These are phyloP conservation scores for Aspergillus japonicus DNA, from an alignment of 2,329 filamentous ascomycete species.

Conservation along the genomic window DNA sequence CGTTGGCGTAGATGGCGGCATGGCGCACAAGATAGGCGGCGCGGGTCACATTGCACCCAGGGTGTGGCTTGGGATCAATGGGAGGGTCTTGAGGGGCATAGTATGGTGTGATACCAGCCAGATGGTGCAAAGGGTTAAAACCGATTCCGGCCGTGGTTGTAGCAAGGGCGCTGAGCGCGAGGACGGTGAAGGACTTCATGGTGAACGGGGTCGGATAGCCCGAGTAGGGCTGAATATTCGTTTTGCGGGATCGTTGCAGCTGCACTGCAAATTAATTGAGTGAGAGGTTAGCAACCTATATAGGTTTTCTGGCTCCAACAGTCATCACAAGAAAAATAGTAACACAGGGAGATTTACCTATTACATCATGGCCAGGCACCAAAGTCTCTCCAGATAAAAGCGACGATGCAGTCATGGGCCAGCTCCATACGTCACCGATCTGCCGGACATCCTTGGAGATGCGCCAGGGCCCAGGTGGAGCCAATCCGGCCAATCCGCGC, in stretches of 20 bases:
- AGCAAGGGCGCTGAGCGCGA: background rate
- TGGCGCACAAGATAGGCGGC: slow-evolving; percentile 60
- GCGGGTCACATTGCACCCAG: slow-evolving; percentile 52
- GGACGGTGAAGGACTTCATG: background rate
- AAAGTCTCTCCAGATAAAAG: background rate
- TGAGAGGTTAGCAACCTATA: background rate
- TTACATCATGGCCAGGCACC: background rate
- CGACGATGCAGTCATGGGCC: background rate
- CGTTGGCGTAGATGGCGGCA: slow-evolving; percentile 61
- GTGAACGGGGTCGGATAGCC: background rate
- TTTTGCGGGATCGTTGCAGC: background rate
- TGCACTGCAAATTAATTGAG: background rate
- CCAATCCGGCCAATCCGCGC: background rate
- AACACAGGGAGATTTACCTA: background rate
- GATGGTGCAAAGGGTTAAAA: slow-evolving; percentile 56
- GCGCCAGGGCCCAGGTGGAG: background rate
- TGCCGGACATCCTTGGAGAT: background rate
- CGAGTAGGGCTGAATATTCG: background rate
- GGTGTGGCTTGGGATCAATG: slow-evolving; percentile 45
- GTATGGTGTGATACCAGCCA: slow-evolving; percentile 58
- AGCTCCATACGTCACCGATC: background rate
- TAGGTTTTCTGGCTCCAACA: background rate
- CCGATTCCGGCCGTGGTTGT: slow-evolving; percentile 1
- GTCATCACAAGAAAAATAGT: background rate
- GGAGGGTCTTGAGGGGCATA: slow-evolving; percentile 56